Evolutionary conservation across 2,329 filamentous ascomycete species (phyloP).

Genomic region (Chrysosphaeria jannelii): DNA sequence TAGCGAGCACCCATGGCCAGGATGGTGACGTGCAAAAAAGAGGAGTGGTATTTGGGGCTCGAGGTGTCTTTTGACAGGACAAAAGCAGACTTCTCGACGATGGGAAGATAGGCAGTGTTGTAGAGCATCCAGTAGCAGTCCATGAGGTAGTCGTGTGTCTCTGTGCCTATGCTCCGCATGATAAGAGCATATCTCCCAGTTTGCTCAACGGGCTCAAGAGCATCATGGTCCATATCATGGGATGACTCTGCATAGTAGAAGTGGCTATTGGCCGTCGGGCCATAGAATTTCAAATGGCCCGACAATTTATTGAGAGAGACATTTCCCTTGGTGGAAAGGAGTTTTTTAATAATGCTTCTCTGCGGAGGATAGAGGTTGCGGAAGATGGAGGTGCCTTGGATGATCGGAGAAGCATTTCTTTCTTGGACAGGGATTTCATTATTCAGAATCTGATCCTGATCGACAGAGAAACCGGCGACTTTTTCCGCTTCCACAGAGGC

Average conservation of each 20-base stretch:
- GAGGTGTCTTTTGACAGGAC: constrained; percentile 18
- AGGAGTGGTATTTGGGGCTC: constrained; percentile 15
- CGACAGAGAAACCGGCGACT: neutral
- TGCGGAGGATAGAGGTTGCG: constrained; percentile 12
- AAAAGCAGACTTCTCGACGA: constrained; percentile 15
- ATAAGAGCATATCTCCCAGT: constrained; percentile 15
- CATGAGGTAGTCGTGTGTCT: constrained; percentile 21
- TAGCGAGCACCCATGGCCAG: constrained; percentile 21
- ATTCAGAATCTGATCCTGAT: neutral
- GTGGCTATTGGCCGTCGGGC: constrained; percentile 21
- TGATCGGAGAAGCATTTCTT: neutral
- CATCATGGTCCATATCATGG: constrained; percentile 7
- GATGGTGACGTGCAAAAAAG: constrained; percentile 19
- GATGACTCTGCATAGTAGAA: constrained; percentile 14
- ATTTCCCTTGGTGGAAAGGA: constrained; percentile 18
- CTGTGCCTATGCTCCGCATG: constrained; percentile 13
- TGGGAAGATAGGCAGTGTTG: constrained; percentile 17
- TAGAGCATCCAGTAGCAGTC: constrained; percentile 20
- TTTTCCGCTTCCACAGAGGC: constrained; percentile 3
- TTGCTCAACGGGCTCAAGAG: constrained; percentile 14
- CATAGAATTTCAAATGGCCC: constrained; percentile 20
- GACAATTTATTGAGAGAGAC: constrained; percentile 19
- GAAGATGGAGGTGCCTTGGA: constrained; percentile 9
- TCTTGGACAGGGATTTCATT: neutral
- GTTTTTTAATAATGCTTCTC: constrained; percentile 16